phyloP scores from a whole-genome alignment of 2,329 filamentous ascomycete genomes.

The Talaromyces sp. region DNA sequence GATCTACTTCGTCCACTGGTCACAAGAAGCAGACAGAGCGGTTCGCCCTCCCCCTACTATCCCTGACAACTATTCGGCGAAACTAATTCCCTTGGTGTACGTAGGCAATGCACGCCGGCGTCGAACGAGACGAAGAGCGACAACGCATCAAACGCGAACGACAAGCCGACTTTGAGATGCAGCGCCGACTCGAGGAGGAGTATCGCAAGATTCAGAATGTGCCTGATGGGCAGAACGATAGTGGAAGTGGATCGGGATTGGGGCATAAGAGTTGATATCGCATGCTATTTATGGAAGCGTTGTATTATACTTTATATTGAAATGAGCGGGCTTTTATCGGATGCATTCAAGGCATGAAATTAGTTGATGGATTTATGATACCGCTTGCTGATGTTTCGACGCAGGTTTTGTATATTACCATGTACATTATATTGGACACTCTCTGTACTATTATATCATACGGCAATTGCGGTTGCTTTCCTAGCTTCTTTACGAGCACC shows the following conservation, averaged over 20 bases:
- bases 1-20: slow-evolving; percentile 82
- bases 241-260: slow-evolving; percentile 20
- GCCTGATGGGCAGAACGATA: slow-evolving; percentile 46
- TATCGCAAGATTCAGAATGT: slow-evolving; percentile 88
- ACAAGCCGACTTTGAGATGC: slow-evolving; percentile 92
- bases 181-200: slow-evolving; percentile 78
- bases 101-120: slow-evolving; percentile 89
- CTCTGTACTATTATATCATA: neutral
- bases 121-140: slow-evolving; percentile 91
- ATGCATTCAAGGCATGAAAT: neutral
- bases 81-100: neutral
- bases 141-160: slow-evolving; percentile 87
- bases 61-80: too few species aligned
- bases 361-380: neutral
- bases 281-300: neutral
- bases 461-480: neutral
- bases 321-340: neutral
- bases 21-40: slow-evolving; percentile 78
- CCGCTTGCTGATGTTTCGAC: too few species aligned
- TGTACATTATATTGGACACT: slow-evolving; percentile 4
- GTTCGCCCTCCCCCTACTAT: slow-evolving; percentile 52
- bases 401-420: neutral
- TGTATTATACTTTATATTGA: neutral
- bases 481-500: too few species aligned
- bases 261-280: slow-evolving; percentile 28